Conservation (phyloP, 2,329 filamentous ascomycete species). For the Rutstroemia sp. region DNA sequence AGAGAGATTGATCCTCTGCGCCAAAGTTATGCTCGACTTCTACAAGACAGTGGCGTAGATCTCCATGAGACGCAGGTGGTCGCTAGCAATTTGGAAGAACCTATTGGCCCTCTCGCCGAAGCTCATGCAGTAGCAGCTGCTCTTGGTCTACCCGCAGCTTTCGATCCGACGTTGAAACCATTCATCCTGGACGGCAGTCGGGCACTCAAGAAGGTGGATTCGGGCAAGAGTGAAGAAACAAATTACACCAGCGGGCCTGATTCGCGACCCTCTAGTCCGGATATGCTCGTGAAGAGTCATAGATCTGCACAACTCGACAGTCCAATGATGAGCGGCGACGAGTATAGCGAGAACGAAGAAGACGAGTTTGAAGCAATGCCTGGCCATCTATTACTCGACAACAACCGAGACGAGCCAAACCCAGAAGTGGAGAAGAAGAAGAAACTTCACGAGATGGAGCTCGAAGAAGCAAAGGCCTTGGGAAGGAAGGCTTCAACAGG, state of each 20-base stretch:
- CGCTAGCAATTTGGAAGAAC: conserved; percentile 20
- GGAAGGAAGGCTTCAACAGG: conserved; percentile 19
- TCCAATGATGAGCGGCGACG: conserved; percentile 29
- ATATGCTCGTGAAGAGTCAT: conserved; percentile 37
- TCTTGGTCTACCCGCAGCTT: conserved; percentile 53
- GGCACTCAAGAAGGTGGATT: conserved; percentile 21
- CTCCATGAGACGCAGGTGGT: conserved; percentile 27
- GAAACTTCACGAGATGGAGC: conserved; percentile 52
- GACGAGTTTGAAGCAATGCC: conserved; percentile 29
- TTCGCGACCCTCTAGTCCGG: conserved; percentile 28
- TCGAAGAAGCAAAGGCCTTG: conserved; percentile 48
- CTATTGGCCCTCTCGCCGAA: conserved; percentile 46
- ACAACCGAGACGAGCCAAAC: conserved; percentile 10
- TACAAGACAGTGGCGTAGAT: conserved; percentile 46
- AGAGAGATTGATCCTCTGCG: conserved; percentile 55
- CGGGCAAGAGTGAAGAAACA: conserved; percentile 22
- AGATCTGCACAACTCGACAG: conserved; percentile 28
- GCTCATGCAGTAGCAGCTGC: conserved; percentile 57
- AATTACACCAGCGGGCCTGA: conserved; percentile 26
- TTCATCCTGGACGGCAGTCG: conserved; percentile 31
- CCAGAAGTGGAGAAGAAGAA: conserved; percentile 37
- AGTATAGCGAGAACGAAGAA: conserved; percentile 30
- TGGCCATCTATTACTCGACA: conserved; percentile 22
- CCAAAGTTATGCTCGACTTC: conserved; percentile 56
- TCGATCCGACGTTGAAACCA: conserved; percentile 57